Percentiles rank a stretch among this genome's conserved stretches.
Evolutionary conservation across 768 basidiomycete species (phyloP).

Genomic region (Russula sp.): DNA sequence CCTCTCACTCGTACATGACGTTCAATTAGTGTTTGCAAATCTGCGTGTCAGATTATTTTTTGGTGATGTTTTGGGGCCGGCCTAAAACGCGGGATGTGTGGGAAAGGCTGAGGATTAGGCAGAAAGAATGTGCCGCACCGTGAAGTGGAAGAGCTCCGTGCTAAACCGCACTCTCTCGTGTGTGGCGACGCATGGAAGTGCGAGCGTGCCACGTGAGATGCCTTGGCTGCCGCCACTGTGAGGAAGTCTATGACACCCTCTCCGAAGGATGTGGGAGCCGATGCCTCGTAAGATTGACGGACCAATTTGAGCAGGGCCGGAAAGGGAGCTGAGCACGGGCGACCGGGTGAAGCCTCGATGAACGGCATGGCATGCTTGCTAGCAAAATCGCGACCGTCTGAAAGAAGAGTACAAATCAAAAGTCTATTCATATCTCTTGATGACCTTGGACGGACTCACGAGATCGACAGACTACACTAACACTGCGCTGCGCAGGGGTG

Average conservation of each 20-base stretch:
- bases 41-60: not conserved
- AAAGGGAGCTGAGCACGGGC: not conserved
- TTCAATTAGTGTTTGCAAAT: not conserved
- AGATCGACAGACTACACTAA: not conserved
- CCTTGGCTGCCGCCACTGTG: constrained; percentile 13
- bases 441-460: not conserved
- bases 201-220: not conserved
- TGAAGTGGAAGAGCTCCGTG: not conserved
- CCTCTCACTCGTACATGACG: too few relatives aligned
- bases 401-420: not conserved
- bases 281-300: not conserved
- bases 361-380: constrained; percentile 3
- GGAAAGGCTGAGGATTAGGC: not conserved
- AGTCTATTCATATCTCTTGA: not conserved
- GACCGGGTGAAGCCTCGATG: not conserved
- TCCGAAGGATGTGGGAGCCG: not conserved
- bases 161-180: not conserved
- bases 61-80: not conserved
- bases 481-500: not conserved
- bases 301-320: constrained; percentile 2
- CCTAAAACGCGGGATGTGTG: not conserved
- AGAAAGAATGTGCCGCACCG: not conserved
- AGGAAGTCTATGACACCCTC: constrained; percentile 10
- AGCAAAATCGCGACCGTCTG: constrained; percentile 5
- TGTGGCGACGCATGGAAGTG: not conserved